phyloP scores from a whole-genome alignment of 805 yeast species.

The Starmera quercuum region DNA sequence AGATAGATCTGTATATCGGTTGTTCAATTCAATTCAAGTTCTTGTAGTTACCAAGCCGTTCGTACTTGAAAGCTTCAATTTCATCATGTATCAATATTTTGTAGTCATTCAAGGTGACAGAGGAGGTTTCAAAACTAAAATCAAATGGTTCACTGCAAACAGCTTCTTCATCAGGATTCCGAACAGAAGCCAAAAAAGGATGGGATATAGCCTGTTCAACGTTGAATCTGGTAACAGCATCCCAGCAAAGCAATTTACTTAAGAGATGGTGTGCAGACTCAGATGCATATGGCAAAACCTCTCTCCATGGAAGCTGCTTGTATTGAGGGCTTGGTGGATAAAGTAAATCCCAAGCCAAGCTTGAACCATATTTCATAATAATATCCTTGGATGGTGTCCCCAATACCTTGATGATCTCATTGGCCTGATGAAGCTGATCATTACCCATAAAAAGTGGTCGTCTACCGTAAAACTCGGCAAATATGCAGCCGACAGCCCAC shows the following conservation, averaged over 20 bases:
- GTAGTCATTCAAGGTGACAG: slow-evolving; percentile 33
- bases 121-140: slow-evolving; percentile 53
- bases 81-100: slow-evolving; percentile 43
- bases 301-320: slow-evolving; percentile 37
- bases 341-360: slow-evolving; percentile 39
- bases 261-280: slow-evolving; percentile 44
- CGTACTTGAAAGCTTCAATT: slow-evolving; percentile 40
- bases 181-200: slow-evolving; percentile 42
- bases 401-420: slow-evolving; percentile 56
- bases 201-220: slow-evolving; percentile 54
- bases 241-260: slow-evolving; percentile 56
- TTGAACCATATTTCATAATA: slow-evolving; percentile 35
- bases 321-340: slow-evolving; percentile 35
- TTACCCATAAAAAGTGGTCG: slow-evolving; percentile 75
- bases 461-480: slow-evolving; percentile 78
- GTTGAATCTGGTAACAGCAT: slow-evolving; percentile 41
- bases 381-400: slow-evolving; percentile 60
- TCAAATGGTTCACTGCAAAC: slow-evolving; percentile 43
- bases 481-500: slow-evolving; percentile 92
- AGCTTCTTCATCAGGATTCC: slow-evolving; percentile 53
- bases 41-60: slow-evolving; percentile 12
- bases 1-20: too few species aligned
- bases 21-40: too few species aligned
- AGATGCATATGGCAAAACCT: slow-evolving; percentile 58
- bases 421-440: slow-evolving; percentile 63